Conservation (phyloP, 805 yeast genomes). For the Schwanniomyces occidentalis region DNA sequence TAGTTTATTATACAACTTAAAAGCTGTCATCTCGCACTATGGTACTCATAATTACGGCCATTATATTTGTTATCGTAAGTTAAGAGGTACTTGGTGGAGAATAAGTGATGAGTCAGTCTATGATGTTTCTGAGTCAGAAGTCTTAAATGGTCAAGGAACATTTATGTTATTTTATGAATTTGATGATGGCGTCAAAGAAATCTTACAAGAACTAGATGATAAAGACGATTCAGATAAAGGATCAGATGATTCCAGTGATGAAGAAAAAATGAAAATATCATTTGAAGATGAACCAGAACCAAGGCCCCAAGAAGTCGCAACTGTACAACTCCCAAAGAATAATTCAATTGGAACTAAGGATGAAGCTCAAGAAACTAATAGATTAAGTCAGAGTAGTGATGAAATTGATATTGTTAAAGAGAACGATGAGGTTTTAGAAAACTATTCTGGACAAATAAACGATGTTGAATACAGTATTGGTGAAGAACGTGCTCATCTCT, state of each 20-base stretch:
- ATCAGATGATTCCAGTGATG: neutral
- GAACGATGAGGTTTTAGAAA: conserved; percentile 1
- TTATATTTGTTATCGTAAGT: conserved; percentile 82
- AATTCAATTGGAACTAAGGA: no score
- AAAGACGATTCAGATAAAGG: conserved; percentile 9
- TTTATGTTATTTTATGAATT: conserved; percentile 89
- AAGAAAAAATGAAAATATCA: neutral
- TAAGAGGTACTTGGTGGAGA: conserved; percentile 92
- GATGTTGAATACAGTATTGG: conserved; percentile 14
- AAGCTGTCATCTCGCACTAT: conserved; percentile 87
- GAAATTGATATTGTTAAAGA: conserved; percentile 1
- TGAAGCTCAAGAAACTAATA: conserved; percentile 16
- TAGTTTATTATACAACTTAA: conserved; percentile 63
- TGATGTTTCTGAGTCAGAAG: conserved; percentile 78
- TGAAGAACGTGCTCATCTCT: conserved; percentile 20
- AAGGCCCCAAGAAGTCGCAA: neutral
- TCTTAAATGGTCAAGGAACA: conserved; percentile 78
- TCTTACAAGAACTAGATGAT: conserved; percentile 15
- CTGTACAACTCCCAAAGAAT: neutral
- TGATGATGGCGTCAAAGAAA: conserved; percentile 28
- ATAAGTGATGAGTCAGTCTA: conserved; percentile 88
- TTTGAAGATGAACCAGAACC: no score
- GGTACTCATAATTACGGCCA: conserved; percentile 99
- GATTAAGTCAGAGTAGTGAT: conserved; percentile 9
- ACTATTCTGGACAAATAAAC: neutral